A percentile compares a stretch with the other conserved stretches of the same genome.
Evolutionary conservation across 495 filamentous ascomycete genomes (phyloP).

Genomic region (Penicillium riverlandense): DNA sequence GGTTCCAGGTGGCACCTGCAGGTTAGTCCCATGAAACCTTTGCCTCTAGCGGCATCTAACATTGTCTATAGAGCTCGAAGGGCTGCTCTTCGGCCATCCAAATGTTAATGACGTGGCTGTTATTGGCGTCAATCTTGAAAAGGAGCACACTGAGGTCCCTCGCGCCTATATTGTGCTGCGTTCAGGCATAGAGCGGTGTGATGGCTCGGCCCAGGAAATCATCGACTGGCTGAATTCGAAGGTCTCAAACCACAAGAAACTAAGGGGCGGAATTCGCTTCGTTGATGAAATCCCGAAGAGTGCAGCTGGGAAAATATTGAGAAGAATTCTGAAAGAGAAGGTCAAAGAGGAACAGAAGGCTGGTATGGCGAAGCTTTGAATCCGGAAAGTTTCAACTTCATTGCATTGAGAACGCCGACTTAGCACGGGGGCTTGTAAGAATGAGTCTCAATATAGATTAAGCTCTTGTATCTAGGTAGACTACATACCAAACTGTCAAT

Average conservation of each 20-base stretch:
- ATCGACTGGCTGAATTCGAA: conserved; percentile 41
- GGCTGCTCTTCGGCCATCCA: conserved; percentile 54
- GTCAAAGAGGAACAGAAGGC: conserved; percentile 27
- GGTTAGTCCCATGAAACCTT: conserved; percentile 7
- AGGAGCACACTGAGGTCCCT: conserved; percentile 61
- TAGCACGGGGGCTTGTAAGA: too few species aligned
- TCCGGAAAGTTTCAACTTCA: too few species aligned
- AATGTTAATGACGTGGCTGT: conserved; percentile 65
- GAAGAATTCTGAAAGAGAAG: conserved; percentile 45
- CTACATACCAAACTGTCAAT: too few species aligned
- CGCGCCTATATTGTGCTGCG: conserved; percentile 63
- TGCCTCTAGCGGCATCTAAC: too few species aligned
- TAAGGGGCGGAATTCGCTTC: conserved; percentile 67
- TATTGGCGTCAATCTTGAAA: conserved; percentile 53
- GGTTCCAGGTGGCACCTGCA: conserved; percentile 65
- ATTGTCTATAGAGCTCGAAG: conserved; percentile 64
- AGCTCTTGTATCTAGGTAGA: too few species aligned
- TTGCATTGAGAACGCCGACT: too few species aligned
- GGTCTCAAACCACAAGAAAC: conserved; percentile 55
- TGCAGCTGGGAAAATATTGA: conserved; percentile 67
- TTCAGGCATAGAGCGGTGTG: conserved; percentile 26
- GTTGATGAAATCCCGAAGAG: conserved; percentile 67
- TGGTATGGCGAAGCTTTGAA: too few species aligned
- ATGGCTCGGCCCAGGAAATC: conserved; percentile 38
- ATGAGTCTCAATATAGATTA: too few species aligned